phyloP scores from a whole-genome alignment of 2,329 filamentous ascomycete species.

The Aspergillus ibericus region DNA sequence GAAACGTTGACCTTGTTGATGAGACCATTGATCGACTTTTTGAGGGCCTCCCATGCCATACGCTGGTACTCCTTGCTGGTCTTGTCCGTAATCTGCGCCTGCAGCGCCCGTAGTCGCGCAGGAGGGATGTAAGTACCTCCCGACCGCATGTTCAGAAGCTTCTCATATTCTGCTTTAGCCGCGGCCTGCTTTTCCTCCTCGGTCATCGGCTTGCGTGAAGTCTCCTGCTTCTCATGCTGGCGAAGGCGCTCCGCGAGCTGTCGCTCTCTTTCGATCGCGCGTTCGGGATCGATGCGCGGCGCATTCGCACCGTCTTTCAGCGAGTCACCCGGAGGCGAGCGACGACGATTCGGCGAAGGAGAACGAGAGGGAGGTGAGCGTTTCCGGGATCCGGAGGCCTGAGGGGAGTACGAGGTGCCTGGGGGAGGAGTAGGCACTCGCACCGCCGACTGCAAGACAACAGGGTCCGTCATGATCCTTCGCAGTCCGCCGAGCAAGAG shows the following conservation, averaged over 20 bases:
- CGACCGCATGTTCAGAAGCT: slow-evolving; percentile 86
- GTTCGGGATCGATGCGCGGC: slow-evolving; percentile 52
- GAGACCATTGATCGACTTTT: slow-evolving; percentile 97
- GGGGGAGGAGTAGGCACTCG: slow-evolving; percentile 59
- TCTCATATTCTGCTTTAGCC: slow-evolving; percentile 90
- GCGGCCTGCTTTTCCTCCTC: slow-evolving; percentile 85
- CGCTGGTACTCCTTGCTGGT: slow-evolving; percentile 95
- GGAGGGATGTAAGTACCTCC: slow-evolving; percentile 97
- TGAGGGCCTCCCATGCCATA: slow-evolving; percentile 98
- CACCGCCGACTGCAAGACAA: slow-evolving; percentile 57
- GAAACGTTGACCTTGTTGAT: slow-evolving; percentile 99
- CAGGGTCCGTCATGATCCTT: slow-evolving; percentile 44
- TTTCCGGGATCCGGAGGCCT: slow-evolving; percentile 54
- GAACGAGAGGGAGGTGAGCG: slow-evolving; percentile 57
- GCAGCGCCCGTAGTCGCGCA: slow-evolving; percentile 82
- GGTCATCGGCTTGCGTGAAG: slow-evolving; percentile 54
- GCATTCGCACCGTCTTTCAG: slow-evolving; percentile 39
- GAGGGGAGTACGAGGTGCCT: slow-evolving; percentile 49
- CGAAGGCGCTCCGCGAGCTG: slow-evolving; percentile 55
- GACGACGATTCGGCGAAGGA: slow-evolving; percentile 53
- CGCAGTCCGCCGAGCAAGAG: slow-evolving; percentile 10
- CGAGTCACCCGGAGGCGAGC: slow-evolving; percentile 45
- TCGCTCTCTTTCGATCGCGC: slow-evolving; percentile 51
- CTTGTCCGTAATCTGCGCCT: slow-evolving; percentile 97
- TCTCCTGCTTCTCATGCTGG: slow-evolving; percentile 51